Conservation (phyloP, 2,329 filamentous ascomycete genomes). For the Diaporthe australafricana region DNA sequence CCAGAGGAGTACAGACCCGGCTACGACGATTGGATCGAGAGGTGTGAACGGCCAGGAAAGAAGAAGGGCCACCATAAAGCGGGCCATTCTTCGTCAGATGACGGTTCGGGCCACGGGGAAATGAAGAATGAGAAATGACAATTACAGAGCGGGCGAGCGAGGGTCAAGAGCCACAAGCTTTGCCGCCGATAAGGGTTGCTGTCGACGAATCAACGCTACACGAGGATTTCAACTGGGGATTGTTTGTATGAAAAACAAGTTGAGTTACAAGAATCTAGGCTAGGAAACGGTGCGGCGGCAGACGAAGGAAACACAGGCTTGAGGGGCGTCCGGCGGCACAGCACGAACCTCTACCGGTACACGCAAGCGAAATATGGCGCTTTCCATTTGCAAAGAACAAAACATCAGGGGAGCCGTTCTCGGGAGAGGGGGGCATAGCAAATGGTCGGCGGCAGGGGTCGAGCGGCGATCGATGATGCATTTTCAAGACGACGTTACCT, state of each 20-base stretch:
- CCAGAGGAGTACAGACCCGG: conserved; percentile 63
- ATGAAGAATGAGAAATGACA: conserved; percentile 28
- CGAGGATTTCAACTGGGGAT: neutral
- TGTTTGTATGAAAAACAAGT: neutral
- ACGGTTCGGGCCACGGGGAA: neutral
- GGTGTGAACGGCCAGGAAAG: conserved; percentile 22
- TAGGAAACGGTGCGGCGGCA: neutral
- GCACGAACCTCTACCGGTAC: neutral
- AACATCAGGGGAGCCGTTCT: neutral
- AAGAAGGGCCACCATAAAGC: conserved; percentile 34
- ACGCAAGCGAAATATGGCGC: conserved; percentile 16
- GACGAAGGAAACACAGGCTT: neutral
- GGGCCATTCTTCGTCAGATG: conserved; percentile 24
- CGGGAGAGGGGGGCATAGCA: neutral
- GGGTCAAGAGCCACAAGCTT: neutral
- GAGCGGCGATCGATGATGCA: conserved; percentile 10
- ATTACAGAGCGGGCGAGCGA: neutral
- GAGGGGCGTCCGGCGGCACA: neutral
- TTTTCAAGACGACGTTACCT: conserved; percentile 25
- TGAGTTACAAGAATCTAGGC: neutral
- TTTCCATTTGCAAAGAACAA: neutral
- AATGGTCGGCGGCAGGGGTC: neutral
- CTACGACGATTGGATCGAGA: conserved; percentile 46
- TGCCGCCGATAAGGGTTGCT: neutral
- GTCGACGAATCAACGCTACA: neutral